phyloP scores from a whole-genome alignment of 345 rosid genomes.

The Stellera chamaejasme region DNA sequence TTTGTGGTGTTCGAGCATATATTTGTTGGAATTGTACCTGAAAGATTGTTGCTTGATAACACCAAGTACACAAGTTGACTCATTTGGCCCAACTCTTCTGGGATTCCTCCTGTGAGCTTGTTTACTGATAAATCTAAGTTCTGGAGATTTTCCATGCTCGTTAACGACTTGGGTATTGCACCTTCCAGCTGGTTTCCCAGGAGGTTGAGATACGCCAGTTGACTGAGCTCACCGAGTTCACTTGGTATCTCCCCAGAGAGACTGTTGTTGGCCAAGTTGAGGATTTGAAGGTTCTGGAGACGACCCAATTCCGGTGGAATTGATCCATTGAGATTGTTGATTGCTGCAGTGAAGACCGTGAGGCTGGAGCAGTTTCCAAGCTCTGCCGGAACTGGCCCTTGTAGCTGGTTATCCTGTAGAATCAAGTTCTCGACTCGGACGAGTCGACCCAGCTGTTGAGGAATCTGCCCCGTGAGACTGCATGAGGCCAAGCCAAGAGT shows the following conservation, averaged over 20 bases:
- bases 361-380: slow-evolving; percentile 78
- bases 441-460: slow-evolving; percentile 54
- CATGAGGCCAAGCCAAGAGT: slow-evolving; percentile 76
- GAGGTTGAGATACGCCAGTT: slow-evolving; percentile 53
- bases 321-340: slow-evolving; percentile 65
- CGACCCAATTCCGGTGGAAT: slow-evolving; percentile 56
- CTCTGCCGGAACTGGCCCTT: slow-evolving; percentile 62
- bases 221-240: slow-evolving; percentile 52
- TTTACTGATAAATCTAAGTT: slow-evolving; percentile 66
- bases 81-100: slow-evolving; percentile 68
- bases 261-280: slow-evolving; percentile 63
- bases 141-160: slow-evolving; percentile 40
- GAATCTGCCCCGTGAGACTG: slow-evolving; percentile 58
- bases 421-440: slow-evolving; percentile 31
- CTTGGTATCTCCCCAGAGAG: slow-evolving; percentile 68
- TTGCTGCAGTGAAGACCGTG: slow-evolving; percentile 32
- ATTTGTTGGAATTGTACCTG: slow-evolving; percentile 42
- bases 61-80: slow-evolving; percentile 48
- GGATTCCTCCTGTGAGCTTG: slow-evolving; percentile 61
- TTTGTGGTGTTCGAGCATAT: slow-evolving; percentile 50
- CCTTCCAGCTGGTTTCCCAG: slow-evolving; percentile 65
- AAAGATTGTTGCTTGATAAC: slow-evolving; percentile 49
- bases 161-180: slow-evolving; percentile 45
- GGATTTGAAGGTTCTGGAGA: slow-evolving; percentile 39
- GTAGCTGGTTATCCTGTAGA: slow-evolving; percentile 57